Evolutionary conservation across 2,329 filamentous ascomycete species (phyloP), one percentile per base, ranked within the genome.

Genomic region (Delphinella strobiligena): DNA sequence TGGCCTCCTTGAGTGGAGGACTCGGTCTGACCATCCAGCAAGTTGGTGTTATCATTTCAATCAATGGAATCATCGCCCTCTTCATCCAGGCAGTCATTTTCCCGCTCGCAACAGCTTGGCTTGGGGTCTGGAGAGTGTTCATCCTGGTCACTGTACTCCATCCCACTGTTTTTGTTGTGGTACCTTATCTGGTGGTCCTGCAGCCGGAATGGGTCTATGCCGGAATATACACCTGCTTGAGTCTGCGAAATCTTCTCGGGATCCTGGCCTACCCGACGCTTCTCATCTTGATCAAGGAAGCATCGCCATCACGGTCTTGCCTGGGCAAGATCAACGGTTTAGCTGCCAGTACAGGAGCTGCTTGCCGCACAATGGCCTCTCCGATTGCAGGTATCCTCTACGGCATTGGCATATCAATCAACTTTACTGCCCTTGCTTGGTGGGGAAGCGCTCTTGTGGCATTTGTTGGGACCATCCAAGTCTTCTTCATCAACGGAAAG

Each of bases 31-130:
- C 71, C 1, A 75, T 77, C 2, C 74, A 78, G 50, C 69, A 78
- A 29, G 79, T 83, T 11, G 80, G 80, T 11, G 55, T 79, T 16
- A 81, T 82, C 49, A 70, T 85, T 60, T 73, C 76, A 3, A 61
- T 81, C 37, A 82, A 85, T 48, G 82, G 80, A 2, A 60, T 81
- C 45, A 76, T 87, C 41, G 81, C 81, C 0, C 69, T 88, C 1
- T 66, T 81, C 49, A 78, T 87, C 33, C 82, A 88, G 59, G 82
- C 72, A 1, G 58, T 85, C 34, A 64, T 88, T 19, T 84, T 84
- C 51, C 80, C 80, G 3, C 49, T 75, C 12, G 63, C 80, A 45
- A 75, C 80, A 3, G 68, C 73, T 39, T 70, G 64, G 46, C 62
- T 84, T 11, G 80, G 80, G 1, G 68, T 84, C 1, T 84, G 78